Conservation (phyloP, 495 filamentous ascomycete genomes). For the Parachaetomium inaequale region DNA sequence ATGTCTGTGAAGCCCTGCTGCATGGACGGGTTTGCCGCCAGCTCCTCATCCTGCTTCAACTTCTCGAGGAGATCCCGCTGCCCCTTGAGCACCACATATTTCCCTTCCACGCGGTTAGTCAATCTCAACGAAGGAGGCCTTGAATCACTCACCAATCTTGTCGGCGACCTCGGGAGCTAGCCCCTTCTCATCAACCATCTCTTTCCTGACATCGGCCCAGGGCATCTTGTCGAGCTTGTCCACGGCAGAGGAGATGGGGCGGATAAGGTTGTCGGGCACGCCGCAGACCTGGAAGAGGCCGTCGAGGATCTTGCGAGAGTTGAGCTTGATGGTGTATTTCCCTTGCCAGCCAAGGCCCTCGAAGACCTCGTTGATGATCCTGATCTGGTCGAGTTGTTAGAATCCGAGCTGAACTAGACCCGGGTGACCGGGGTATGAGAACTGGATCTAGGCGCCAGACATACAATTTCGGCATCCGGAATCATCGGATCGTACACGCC, state of each 20-base stretch:
- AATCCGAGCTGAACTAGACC: not conserved
- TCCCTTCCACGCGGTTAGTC: constrained; percentile 12
- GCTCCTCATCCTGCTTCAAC: constrained; percentile 58
- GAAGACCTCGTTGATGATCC: constrained; percentile 81
- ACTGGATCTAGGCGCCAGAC: not conserved
- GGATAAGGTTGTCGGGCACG: constrained; percentile 79
- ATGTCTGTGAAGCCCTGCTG: constrained; percentile 79
- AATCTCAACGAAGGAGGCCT: constrained; percentile 15
- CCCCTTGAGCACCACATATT: constrained; percentile 24
- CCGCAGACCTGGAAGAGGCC: constrained; percentile 89
- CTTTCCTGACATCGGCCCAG: constrained; percentile 84
- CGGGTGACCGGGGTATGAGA: not conserved
- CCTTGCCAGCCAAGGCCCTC: constrained; percentile 62
- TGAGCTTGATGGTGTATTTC: constrained; percentile 79
- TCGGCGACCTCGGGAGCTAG: constrained; percentile 71
- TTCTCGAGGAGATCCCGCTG: constrained; percentile 61
- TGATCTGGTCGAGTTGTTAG: constrained; percentile 20
- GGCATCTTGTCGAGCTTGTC: constrained; percentile 94
- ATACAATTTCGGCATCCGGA: constrained; percentile 86
- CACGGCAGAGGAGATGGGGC: constrained; percentile 83
- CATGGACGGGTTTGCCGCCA: constrained; percentile 65
- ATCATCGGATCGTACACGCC: constrained; percentile 86
- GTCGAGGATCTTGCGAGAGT: constrained; percentile 92
- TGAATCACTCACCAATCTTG: constrained; percentile 75
- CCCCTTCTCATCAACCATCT: constrained; percentile 86